These are phyloP conservation scores for Dactylella cylindrospora DNA, from an alignment of 2,329 filamentous ascomycete species.

Conservation along the genomic window DNA sequence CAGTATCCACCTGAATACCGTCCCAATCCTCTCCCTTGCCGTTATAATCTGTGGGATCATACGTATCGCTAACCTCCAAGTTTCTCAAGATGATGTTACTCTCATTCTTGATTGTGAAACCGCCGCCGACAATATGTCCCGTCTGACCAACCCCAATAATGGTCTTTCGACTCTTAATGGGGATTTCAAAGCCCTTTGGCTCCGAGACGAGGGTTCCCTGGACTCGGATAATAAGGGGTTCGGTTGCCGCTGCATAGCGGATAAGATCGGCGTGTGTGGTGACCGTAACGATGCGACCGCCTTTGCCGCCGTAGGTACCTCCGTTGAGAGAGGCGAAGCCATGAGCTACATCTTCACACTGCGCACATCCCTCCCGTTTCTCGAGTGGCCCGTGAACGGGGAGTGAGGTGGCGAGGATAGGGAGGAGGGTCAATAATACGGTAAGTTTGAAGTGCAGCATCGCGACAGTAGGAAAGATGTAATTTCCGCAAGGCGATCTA, in stretches of 20 bases:
- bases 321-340: slow-evolving; percentile 47
- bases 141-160: slow-evolving; percentile 45
- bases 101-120: slow-evolving; percentile 28
- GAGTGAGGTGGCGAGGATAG: slow-evolving; percentile 4
- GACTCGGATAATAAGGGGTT: slow-evolving; percentile 46
- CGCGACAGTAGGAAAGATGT: no score
- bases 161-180: slow-evolving; percentile 47
- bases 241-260: slow-evolving; percentile 45
- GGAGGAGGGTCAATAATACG: slow-evolving; percentile 12
- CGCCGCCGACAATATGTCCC: slow-evolving; percentile 16
- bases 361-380: slow-evolving; percentile 16
- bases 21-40: slow-evolving; percentile 47
- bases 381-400: slow-evolving; percentile 7
- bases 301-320: slow-evolving; percentile 46
- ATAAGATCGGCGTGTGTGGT: slow-evolving; percentile 45
- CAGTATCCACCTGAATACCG: slow-evolving; percentile 47
- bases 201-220: slow-evolving; percentile 42
- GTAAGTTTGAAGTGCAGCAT: slow-evolving; percentile 24
- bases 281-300: slow-evolving; percentile 45
- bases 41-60: slow-evolving; percentile 35
- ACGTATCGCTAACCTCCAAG: slow-evolving; percentile 27
- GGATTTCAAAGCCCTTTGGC: slow-evolving; percentile 45
- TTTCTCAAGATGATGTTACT: slow-evolving; percentile 33
- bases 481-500: no score
- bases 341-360: slow-evolving; percentile 43